Percentiles rank a stretch among this genome's conserved stretches.
phyloP scores from a whole-genome alignment of 768 basidiomycete species.

The Russula sp. region DNA sequence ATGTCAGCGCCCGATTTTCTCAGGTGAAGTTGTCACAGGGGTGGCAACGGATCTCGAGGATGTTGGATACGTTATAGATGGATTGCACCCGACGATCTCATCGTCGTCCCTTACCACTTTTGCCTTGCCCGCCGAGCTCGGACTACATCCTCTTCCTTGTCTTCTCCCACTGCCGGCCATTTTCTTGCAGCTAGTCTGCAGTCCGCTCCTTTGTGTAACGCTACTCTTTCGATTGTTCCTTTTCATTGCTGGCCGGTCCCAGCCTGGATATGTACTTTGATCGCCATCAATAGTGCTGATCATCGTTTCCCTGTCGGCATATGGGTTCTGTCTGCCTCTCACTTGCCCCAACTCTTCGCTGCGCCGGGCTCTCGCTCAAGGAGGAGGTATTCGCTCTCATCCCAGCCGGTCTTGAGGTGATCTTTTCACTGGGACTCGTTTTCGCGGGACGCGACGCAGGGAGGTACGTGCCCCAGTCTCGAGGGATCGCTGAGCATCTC shows the following conservation, averaged over 20 bases:
- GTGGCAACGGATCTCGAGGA: slow-evolving; percentile 4
- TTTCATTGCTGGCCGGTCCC: slow-evolving; percentile 28
- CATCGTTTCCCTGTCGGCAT: slow-evolving; percentile 21
- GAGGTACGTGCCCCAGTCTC: slow-evolving; percentile 36
- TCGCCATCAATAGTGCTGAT: slow-evolving; percentile 20
- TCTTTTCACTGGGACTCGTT: slow-evolving; percentile 51
- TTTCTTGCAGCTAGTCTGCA: slow-evolving; percentile 44
- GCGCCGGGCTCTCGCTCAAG: slow-evolving; percentile 43
- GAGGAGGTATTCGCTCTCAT: slow-evolving; percentile 51
- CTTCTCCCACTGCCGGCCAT: neutral
- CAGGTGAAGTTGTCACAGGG: neutral
- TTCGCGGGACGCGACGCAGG: slow-evolving; percentile 43
- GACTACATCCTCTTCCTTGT: neutral
- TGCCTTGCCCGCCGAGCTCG: neutral
- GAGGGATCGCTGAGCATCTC: neutral
- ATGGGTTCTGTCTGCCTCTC: slow-evolving; percentile 52
- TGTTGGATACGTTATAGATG: neutral
- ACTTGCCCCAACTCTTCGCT: slow-evolving; percentile 64
- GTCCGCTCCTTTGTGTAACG: slow-evolving; percentile 37
- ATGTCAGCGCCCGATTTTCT: neutral
- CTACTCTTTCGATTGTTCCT: slow-evolving; percentile 18
- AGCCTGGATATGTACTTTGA: slow-evolving; percentile 35
- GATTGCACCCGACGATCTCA: neutral
- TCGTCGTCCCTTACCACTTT: neutral
- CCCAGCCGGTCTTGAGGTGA: slow-evolving; percentile 56